phyloP scores from a whole-genome alignment of 1,284 basidiomycete genomes.

The Dichomitus squalens region DNA sequence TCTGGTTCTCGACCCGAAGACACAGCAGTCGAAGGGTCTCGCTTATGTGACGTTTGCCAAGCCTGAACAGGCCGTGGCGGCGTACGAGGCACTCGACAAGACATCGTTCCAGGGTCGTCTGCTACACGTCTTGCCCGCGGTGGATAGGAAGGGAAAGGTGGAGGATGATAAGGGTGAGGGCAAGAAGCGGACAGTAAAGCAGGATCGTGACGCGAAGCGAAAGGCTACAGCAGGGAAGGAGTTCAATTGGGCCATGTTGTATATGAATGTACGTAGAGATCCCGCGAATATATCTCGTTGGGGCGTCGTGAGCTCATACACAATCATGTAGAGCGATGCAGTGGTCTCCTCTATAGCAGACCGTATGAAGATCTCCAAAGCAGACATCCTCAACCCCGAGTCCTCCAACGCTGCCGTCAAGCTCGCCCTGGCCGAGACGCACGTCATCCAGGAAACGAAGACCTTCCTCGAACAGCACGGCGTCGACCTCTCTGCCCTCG shows the following conservation, averaged over 20 bases:
- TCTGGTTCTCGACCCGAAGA: slow-evolving; percentile 72
- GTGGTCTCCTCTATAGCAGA: slow-evolving; percentile 41
- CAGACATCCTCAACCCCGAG: slow-evolving; percentile 84
- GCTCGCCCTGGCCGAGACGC: slow-evolving; percentile 94
- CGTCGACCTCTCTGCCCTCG: slow-evolving; percentile 62
- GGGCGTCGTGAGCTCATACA: slow-evolving; percentile 1
- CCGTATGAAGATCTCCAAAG: slow-evolving; percentile 60
- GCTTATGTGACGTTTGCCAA: slow-evolving; percentile 83
- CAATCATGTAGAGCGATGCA: slow-evolving; percentile 56
- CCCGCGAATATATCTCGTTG: slow-evolving; percentile 21
- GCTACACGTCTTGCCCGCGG: slow-evolving; percentile 87
- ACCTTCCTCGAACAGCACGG: slow-evolving; percentile 81
- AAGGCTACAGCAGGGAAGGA: slow-evolving; percentile 80
- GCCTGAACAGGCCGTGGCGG: slow-evolving; percentile 70
- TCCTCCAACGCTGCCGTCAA: slow-evolving; percentile 85
- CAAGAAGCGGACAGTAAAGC: slow-evolving; percentile 62
- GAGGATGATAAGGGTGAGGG: slow-evolving; percentile 43
- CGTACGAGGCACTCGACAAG: slow-evolving; percentile 81
- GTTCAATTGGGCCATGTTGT: slow-evolving; percentile 96
- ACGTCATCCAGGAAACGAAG: slow-evolving; percentile 95
- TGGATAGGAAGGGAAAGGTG: slow-evolving; percentile 58
- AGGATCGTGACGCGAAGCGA: slow-evolving; percentile 70
- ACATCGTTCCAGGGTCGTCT: slow-evolving; percentile 91
- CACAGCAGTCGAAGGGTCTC: slow-evolving; percentile 78
- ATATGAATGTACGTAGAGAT: slow-evolving; percentile 87